Base-by-base conservation (phyloP, 768 basidiomycete species). In the Chalciporus sphaerocephalus region DNA sequence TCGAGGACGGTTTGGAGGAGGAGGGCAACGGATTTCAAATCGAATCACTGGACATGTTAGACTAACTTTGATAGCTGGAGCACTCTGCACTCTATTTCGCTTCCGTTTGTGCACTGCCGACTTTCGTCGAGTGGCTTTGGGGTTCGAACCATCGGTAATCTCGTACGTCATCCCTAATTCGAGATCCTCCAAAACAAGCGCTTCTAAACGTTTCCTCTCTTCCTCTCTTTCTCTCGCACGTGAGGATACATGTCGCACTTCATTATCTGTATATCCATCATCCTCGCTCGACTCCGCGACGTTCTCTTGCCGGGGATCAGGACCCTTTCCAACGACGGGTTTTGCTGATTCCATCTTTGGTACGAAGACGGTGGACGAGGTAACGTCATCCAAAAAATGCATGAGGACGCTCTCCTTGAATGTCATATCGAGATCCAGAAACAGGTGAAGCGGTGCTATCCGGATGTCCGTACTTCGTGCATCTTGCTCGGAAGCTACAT, bases 401-500 rank as follows among this genome's bases (percentile, higher is more conserved):
- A 78, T 57, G 36, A 72, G 65, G 48, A 62, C 69, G 40, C 48
- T 56, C 54, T 67, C 53, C 47, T 69, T 58, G 40, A 79, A 52
- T 16, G 72, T 52, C 44, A 69, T 60, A 25, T 65, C 74, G 37
- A 90, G 67, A 60, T 94, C 90, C 21, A 88, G 41, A 57, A 91
- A 89, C n/a, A 87, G 33, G 56, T 92, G 91, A 9, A 94, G 54
- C 9, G 92, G 85, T 9, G 70, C 69, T 7, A 79, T 56, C 22
- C 74, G 68, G 24, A 80, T 40, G 5, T 69, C 57, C 28, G 63
- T n/a, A 47, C 48, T 41, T 24, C 34, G 17, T 40, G 48, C 16
- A 2, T 17, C 37, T 25, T 52, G 40, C 20, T 40, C 38, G 12
- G 47, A 34, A 25, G 45, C 10, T 17, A 22, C 44, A 2, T 43